These are phyloP conservation scores for Pugionium dolabratum DNA, from an alignment of 345 rosid genomes.

Conservation along the genomic window DNA sequence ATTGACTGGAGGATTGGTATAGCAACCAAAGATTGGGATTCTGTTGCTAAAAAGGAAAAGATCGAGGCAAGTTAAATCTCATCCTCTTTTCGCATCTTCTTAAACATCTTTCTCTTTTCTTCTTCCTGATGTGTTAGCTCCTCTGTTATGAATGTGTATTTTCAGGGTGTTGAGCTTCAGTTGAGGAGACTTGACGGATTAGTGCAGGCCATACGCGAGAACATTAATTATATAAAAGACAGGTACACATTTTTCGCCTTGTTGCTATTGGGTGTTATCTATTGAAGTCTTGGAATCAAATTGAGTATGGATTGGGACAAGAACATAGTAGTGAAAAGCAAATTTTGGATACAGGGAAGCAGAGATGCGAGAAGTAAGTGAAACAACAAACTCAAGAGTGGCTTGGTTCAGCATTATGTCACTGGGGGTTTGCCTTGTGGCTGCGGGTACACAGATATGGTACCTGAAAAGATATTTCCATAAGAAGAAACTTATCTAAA, in stretches of 20 bases:
- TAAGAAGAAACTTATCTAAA: constrained; percentile 75
- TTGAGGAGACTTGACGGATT: constrained; percentile 69
- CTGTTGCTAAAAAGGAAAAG: constrained; percentile 88
- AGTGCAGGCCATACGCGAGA: constrained; percentile 64
- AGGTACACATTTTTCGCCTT: constrained; percentile 46
- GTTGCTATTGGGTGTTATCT: neutral
- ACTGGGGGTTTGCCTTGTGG: constrained; percentile 60
- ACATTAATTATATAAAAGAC: constrained; percentile 57
- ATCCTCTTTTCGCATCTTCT: neutral
- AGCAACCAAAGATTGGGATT: constrained; percentile 95
- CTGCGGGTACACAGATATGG: constrained; percentile 59
- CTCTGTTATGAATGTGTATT: constrained; percentile 9
- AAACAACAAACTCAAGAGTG: constrained; percentile 66
- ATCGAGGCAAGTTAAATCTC: constrained; percentile 60
- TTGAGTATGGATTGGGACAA: neutral
- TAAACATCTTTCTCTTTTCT: neutral
- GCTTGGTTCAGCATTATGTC: constrained; percentile 85
- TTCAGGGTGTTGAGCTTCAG: constrained; percentile 88
- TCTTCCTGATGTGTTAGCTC: constrained; percentile 1
- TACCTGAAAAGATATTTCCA: constrained; percentile 62
- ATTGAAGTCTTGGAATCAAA: constrained; percentile 1
- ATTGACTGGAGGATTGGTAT: constrained; percentile 92
- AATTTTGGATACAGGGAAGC: constrained; percentile 58
- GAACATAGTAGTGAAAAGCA: neutral
- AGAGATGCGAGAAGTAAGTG: constrained; percentile 70